Evolutionary conservation across 2,329 filamentous ascomycete genomes (phyloP), one percentile per base, ranked within the genome.

Genomic region (Rhynchosporium graminicola): DNA sequence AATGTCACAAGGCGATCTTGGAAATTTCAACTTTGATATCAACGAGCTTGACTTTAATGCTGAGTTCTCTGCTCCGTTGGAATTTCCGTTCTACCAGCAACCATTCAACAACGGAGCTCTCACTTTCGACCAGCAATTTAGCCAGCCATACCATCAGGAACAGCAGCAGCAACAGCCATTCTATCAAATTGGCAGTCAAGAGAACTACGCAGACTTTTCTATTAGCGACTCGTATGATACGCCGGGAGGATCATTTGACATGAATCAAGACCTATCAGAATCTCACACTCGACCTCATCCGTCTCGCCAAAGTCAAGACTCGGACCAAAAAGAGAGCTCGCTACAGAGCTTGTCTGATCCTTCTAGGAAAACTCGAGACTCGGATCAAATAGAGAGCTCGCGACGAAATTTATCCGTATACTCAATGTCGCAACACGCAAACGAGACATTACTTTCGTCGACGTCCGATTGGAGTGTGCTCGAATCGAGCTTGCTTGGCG

Each of bases 11-110:
- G 63, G n/a, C 60, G 66, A 70, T 61, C 52, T 72, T 13, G 67
- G 62, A 31, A 57, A 70, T 28, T 70, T 69, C 61, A 67, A 70
- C 42, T 72, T 69, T 48, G 68, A 72, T 47, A 67, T 70, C 48
- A 65, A 64, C 40, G 57, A 58, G 28, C 38, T 63, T n/a, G 63
- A 63, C 29, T 38, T 52, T 38, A 57, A 59, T 42, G 36, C 40
- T 10, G 54, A 54, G 33, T 29, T 42, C 33, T 36, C 51, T 15
- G 33, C 58, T 31, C n/a, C 45, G 46, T 50, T 67, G 57, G 64
- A 67, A 42, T 65, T 64, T 50, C 60, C 67, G n/a, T 67, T 63
- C 57, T 36, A 61, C 52, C 61, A 66, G 56, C 63, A 61, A 42
- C 52, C 56, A 42, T 59, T 50, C 3, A 46, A 20, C 20, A 26